These are phyloP conservation scores for Capsicum rhomboideum DNA, from an alignment of 257 asterid species.

Conservation along the genomic window DNA sequence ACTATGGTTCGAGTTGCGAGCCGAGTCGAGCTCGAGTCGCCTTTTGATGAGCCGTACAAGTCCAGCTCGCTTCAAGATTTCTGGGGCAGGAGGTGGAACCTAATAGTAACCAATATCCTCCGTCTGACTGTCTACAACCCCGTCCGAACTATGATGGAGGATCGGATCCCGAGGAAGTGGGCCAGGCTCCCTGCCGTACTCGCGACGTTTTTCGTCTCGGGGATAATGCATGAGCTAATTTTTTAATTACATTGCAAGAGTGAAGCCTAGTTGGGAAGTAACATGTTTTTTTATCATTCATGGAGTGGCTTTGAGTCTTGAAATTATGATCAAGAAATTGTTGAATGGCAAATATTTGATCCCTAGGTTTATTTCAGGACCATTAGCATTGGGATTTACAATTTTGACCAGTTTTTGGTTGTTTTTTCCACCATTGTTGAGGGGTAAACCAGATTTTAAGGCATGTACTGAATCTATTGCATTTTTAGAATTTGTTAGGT, in stretches of 20 bases:
- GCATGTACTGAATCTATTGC: conserved; percentile 51
- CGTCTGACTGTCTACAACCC: conserved; percentile 31
- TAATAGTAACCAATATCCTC: conserved; percentile 31
- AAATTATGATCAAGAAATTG: conserved; percentile 21
- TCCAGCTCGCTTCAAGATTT: conserved; percentile 49
- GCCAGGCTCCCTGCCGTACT: conserved; percentile 5
- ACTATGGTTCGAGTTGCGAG: not conserved
- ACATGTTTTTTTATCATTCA: conserved; percentile 33
- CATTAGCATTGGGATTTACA: conserved; percentile 27
- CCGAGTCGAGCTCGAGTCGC: conserved; percentile 2
- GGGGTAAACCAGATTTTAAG: conserved; percentile 27
- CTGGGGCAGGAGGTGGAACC: conserved; percentile 62
- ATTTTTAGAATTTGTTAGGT: conserved; percentile 36
- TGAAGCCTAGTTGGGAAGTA: conserved; percentile 33
- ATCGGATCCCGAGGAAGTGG: not conserved
- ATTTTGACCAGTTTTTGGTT: conserved; percentile 33
- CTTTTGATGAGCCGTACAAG: conserved; percentile 14
- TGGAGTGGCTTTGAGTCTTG: conserved; percentile 25
- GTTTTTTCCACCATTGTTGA: conserved; percentile 43
- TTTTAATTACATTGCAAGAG: conserved; percentile 36
- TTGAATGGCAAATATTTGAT: not conserved
- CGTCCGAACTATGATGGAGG: not conserved
- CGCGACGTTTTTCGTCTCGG: conserved; percentile 43
- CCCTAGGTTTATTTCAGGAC: conserved; percentile 24
- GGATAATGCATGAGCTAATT: conserved; percentile 58